These are phyloP conservation scores for Shiraia sp. DNA, from an alignment of 2,329 filamentous ascomycete genomes.

Conservation along the genomic window DNA sequence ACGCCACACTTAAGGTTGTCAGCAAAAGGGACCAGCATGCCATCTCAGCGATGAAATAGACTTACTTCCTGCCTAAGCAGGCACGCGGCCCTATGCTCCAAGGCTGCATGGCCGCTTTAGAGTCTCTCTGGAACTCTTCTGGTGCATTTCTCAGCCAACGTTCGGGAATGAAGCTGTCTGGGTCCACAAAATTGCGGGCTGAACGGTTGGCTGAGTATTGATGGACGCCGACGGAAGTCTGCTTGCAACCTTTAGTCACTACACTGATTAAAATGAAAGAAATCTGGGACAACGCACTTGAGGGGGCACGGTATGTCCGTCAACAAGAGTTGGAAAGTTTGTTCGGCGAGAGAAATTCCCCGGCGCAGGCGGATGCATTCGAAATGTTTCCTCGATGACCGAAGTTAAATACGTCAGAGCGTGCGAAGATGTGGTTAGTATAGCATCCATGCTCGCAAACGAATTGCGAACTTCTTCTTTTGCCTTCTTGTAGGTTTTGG, in stretches of 20 bases:
- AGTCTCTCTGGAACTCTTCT: not conserved
- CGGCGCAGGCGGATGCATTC: constrained; percentile 45
- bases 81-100: constrained; percentile 19
- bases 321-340: constrained; percentile 4
- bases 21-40: not conserved
- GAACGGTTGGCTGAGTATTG: constrained; percentile 22
- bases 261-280: not conserved
- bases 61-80: constrained; percentile 19
- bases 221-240: constrained; percentile 9
- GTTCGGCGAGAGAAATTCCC: constrained; percentile 27
- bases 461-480: constrained; percentile 12
- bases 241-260: not conserved
- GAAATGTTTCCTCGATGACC: constrained; percentile 42
- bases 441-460: constrained; percentile 8
- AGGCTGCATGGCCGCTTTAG: constrained; percentile 12
- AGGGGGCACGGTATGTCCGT: too few relatives aligned
- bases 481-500: constrained; percentile 10
- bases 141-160: constrained; percentile 28
- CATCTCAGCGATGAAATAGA: not conserved
- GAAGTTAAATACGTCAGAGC: constrained; percentile 34
- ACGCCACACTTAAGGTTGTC: not conserved
- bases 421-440: constrained; percentile 31
- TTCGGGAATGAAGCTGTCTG: constrained; percentile 29
- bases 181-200: constrained; percentile 22
- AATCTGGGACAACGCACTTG: not conserved